These are phyloP conservation scores for Corylus americana DNA, from an alignment of 306 rosid genomes.

Conservation along the genomic window DNA sequence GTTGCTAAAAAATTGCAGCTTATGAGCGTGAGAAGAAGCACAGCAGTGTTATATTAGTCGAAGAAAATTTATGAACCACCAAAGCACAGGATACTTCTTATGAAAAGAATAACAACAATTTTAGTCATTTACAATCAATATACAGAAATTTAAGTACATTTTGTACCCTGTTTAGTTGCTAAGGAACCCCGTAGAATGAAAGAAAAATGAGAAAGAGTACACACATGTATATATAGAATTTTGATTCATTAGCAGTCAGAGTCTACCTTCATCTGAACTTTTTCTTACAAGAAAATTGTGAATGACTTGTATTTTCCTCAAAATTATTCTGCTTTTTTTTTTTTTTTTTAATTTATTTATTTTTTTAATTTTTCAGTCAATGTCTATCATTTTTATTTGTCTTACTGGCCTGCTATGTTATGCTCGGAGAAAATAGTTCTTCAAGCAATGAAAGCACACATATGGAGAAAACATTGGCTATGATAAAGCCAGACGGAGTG, in stretches of 20 bases:
- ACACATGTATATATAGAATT: neutral
- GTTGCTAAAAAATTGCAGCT: neutral
- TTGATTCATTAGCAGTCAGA: neutral
- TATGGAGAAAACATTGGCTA: slow-evolving; percentile 63
- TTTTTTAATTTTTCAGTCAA: neutral
- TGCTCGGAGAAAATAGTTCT: slow-evolving; percentile 44
- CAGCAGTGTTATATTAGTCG: neutral
- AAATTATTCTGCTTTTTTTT: neutral
- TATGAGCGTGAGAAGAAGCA: neutral
- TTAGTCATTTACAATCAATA: neutral
- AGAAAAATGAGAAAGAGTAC: neutral
- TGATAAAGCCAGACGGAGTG: slow-evolving; percentile 88
- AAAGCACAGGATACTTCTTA: neutral
- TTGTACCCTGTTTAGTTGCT: neutral
- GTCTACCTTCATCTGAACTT: neutral
- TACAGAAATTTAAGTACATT: neutral
- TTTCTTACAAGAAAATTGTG: neutral
- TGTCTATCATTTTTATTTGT: neutral
- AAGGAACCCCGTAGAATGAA: neutral
- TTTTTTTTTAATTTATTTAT: too few species aligned
- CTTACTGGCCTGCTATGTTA: slow-evolving; percentile 1
- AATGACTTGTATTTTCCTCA: neutral
- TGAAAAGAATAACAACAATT: neutral
- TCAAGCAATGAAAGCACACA: slow-evolving; percentile 30
- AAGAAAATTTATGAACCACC: neutral